Evolutionary conservation across 495 filamentous ascomycete species (phyloP), one percentile per base, ranked within the genome.

Genomic region (Aspergillus sclerotiicarbonarius): DNA sequence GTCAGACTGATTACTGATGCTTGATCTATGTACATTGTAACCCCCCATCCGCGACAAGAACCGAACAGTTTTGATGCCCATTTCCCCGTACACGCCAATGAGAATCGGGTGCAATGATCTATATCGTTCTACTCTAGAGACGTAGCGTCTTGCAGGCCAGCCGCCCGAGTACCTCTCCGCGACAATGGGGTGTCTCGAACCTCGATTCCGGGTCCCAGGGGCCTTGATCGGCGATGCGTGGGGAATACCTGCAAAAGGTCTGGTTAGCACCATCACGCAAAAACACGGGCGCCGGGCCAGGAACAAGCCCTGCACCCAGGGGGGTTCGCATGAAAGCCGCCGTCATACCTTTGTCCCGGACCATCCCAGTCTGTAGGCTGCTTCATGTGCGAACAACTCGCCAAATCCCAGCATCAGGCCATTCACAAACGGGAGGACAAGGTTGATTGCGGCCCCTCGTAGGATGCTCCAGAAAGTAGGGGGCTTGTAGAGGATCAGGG

Each of bases 401-500:
- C 94, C 94, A 67, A 99, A 96, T 6, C 94, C 94, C 54, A 99
- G 76, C 94, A 99, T 99, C 74, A 99, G 80, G 19, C 94, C 94
- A 73, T 99, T 99, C 64, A 99, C 84, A 60, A 99, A 99, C 0
- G 94, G 94, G 3, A 99, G 77, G 0, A 99, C 58, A 8, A 99
- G 77, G 70, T 99, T 99, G 74, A 99, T 98, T 5, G 91, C 91
- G 7, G 91, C 91, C 8, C 94, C 91, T 33, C 93, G 86, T 50
- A 97, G 51, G 39, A 99, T 67, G 30, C 89, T 83, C 89, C 89
- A 93, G 32, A 93, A 53, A 0, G 91, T 94, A 0, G 95, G 92
- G 15, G 91, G 90, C 32, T 86, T 83, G 80, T 98, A 99, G 32
- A 98, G 80, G 30, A 98, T 87, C 61, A 98, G 72, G 16, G 89